Evolutionary conservation across 805 yeast species (phyloP), one percentile per base, ranked within the genome.

Genomic region (Ogataea pignaliae): DNA sequence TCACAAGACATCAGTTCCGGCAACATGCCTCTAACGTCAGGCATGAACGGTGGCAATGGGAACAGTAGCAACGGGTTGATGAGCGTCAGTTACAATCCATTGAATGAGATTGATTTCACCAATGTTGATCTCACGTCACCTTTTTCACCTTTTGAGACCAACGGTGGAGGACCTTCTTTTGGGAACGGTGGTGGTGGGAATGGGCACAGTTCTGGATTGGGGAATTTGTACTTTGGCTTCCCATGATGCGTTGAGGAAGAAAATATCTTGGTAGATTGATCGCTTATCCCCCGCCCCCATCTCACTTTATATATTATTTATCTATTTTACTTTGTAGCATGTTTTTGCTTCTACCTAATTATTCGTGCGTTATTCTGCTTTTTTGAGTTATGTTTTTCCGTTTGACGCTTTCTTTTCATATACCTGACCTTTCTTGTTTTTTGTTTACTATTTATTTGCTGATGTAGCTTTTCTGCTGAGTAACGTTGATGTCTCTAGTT

Each of bases 81-180:
- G 36, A 36, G 43, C 3, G 36, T 36, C 31, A 18, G 36, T 38
- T 63, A 59, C 47, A 63, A 63, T 40, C 61, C 68, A 9, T 46
- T 64, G 16, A 63, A 65, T 40, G 71, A 66, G 51, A 65, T 66
- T 38, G 71, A 66, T 49, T 66, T 65, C 45, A 66, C 71, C 8
- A 65, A 65, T 45, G 71, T 61, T 33, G 70, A 66, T 50, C 40
- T 64, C 29, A 58, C 52, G 34, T 48, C 60, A 14, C 58, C 55
- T 42, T n/a, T n/a, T n/a, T 48, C 60, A 14, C 26, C 26, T 4
- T 51, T 57, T 32, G 63, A 53, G 12, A 49, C 44, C 38, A 50
- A 50, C 26, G 33, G 28, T 8, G 43, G 33, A 6, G 33, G 33
- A 12, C 5, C 14, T 5, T 13, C 13, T 4, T n/a, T 30, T 10